These are phyloP conservation scores for Phytophthora cactorum DNA, from an alignment of 352 stramenopile genomes.

Conservation along the genomic window DNA sequence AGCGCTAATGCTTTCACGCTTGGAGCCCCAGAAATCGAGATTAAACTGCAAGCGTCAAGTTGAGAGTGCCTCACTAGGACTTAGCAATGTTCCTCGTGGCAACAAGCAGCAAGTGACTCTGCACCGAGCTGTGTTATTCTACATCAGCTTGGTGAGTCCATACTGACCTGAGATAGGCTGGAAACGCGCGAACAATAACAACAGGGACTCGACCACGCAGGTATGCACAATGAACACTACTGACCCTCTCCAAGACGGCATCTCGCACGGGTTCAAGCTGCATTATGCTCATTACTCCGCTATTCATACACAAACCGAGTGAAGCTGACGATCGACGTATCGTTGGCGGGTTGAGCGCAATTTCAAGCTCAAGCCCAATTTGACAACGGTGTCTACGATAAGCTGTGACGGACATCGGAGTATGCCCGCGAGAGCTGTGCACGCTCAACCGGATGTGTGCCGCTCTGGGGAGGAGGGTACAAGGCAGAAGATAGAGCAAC, in stretches of 20 bases:
- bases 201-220: not conserved
- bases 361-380: conserved; percentile 16
- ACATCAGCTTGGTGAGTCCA: conserved; percentile 13
- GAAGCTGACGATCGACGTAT: not conserved
- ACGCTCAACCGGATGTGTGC: not conserved
- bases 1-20: not conserved
- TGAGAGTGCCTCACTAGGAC: not conserved
- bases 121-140: conserved; percentile 21
- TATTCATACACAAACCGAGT: not conserved
- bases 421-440: conserved; percentile 4
- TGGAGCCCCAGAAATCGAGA: not conserved
- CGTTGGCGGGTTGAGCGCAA: no score
- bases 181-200: conserved; percentile 10
- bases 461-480: conserved; percentile 5
- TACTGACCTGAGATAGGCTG: conserved; percentile 16
- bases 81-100: not conserved
- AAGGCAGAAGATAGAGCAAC: not conserved
- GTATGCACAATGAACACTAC: conserved; percentile 30
- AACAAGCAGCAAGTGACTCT: conserved; percentile 3
- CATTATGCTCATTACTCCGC: not conserved
- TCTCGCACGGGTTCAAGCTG: not conserved
- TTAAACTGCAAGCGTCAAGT: conserved; percentile 4
- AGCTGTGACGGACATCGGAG: conserved; percentile 18
- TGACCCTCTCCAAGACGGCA: conserved; percentile 7
- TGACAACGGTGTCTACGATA: conserved; percentile 14